phyloP scores from a whole-genome alignment of 1,139 yeast species.

The Geotrichum aggregatum region DNA sequence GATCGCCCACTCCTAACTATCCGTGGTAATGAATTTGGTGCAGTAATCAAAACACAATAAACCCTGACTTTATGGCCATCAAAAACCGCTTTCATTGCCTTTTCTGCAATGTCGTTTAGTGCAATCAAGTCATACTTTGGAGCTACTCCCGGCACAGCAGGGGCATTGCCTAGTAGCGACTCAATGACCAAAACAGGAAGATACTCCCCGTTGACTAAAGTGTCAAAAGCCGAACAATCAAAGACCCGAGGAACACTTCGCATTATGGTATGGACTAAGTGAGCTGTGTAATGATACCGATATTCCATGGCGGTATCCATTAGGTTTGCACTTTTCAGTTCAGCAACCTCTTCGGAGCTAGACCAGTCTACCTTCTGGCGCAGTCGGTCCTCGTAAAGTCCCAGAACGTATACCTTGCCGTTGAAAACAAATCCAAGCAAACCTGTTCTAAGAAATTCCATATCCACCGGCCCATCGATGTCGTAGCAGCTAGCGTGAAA shows the following conservation, averaged over 20 bases:
- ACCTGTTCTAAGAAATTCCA: slow-evolving; percentile 87
- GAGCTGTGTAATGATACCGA: slow-evolving; percentile 80
- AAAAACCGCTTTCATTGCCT: slow-evolving; percentile 64
- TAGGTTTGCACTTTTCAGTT: slow-evolving; percentile 9
- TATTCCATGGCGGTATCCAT: slow-evolving; percentile 29
- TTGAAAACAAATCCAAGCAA: slow-evolving; percentile 79
- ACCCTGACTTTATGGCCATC: slow-evolving; percentile 72
- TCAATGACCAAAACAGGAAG: slow-evolving; percentile 85
- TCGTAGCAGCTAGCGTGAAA: slow-evolving; percentile 80
- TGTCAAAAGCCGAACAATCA: slow-evolving; percentile 90
- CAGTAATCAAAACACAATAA: slow-evolving; percentile 76
- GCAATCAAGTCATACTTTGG: slow-evolving; percentile 51
- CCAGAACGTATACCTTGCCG: slow-evolving; percentile 84
- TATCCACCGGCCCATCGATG: slow-evolving; percentile 60
- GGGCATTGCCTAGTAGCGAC: slow-evolving; percentile 59
- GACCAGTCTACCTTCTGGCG: slow-evolving; percentile 52
- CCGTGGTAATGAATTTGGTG: slow-evolving; percentile 79
- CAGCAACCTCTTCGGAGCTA: slow-evolving; percentile 24
- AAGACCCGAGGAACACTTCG: slow-evolving; percentile 76
- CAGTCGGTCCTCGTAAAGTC: slow-evolving; percentile 86
- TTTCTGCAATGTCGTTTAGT: slow-evolving; percentile 69
- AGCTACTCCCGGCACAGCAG: slow-evolving; percentile 62
- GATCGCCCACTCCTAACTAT: slow-evolving; percentile 77
- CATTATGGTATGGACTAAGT: slow-evolving; percentile 72
- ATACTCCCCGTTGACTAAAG: slow-evolving; percentile 77